Evolutionary conservation across 2,329 filamentous ascomycete species (phyloP), one percentile per base, ranked within the genome.

Genomic region (Aspergillus jensenii): DNA sequence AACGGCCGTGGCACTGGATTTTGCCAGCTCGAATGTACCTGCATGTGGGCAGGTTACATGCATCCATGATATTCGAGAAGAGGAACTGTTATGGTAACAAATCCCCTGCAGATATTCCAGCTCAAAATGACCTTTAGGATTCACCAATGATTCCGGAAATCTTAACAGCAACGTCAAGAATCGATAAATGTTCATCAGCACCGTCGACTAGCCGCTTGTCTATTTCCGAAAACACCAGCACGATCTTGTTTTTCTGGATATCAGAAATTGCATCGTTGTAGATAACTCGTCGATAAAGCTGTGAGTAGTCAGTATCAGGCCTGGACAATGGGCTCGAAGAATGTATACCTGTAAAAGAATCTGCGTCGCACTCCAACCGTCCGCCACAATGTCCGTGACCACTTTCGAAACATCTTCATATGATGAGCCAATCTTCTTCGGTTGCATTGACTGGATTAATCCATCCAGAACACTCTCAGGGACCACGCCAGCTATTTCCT

Each of bases 401-500:
- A 91, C 87, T 63, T 86, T 87, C 0, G 91, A 87, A 15, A 99
- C 85, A 12, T 84, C 82, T 59, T 87, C 83, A 69, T 96, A 99
- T 0, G 86, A 81, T 14, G 84, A 81, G 1, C 83, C 83, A 39
- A 82, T 81, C 23, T 83, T 83, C 63, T 80, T 84, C 4, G 91
- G 90, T 65, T 90, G 88, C 79, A 98, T 90, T 17, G 91, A 89
- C 59, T 85, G 78, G 12, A 91, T 79, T 15, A 99, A 81, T 8
- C 75, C 76, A 55, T 89, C 83, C 50, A 99, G 86, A 1, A 91
- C 90, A 11, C 73, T 67, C 14, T 87, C 83, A 0, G 96, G 95
- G 65, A 99, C 93, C 2, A 98, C 91, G 55, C 96, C 95, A 0
- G 95, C 93, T 71, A 99, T 99, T 68, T 99, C 95, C 71, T 98